These are phyloP conservation scores for Trametes cinnabarina DNA, from an alignment of 768 basidiomycete species.

Conservation along the genomic window DNA sequence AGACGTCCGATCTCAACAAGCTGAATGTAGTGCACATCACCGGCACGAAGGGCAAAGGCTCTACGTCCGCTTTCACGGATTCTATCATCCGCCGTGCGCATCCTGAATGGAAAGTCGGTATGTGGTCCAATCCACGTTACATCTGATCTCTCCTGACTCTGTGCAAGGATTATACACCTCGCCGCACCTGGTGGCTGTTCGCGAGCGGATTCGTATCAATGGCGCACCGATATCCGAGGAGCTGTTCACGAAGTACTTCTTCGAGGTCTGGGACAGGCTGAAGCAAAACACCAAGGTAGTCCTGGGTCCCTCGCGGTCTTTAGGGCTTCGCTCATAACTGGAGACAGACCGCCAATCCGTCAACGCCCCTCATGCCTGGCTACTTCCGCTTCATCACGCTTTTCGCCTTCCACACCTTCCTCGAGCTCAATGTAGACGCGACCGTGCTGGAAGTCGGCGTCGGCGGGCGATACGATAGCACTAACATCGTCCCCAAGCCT, in stretches of 20 bases:
- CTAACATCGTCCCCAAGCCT: constrained; percentile 90
- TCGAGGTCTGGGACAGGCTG: constrained; percentile 91
- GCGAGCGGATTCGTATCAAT: constrained; percentile 93
- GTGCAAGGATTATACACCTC: constrained; percentile 92
- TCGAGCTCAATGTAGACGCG: constrained; percentile 79
- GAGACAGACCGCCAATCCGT: constrained; percentile 44
- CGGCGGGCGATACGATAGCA: constrained; percentile 91
- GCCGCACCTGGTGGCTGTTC: constrained; percentile 92
- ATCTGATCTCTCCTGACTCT: not conserved
- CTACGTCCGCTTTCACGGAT: constrained; percentile 90
- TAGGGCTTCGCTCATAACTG: not conserved
- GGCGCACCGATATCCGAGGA: constrained; percentile 87
- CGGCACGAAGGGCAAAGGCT: constrained; percentile 98
- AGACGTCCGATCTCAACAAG: constrained; percentile 81
- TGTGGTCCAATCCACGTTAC: not conserved
- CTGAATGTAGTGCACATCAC: constrained; percentile 96
- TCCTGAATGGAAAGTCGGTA: constrained; percentile 82
- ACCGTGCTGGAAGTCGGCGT: constrained; percentile 96
- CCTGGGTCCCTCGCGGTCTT: not conserved
- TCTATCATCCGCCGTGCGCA: constrained; percentile 76
- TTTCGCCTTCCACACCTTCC: constrained; percentile 87
- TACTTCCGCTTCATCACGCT: constrained; percentile 96
- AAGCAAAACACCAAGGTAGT: constrained; percentile 59
- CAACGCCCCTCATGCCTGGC: constrained; percentile 72
- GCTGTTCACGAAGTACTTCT: constrained; percentile 88